A percentile compares a stretch with the other conserved stretches of the same genome.
These are phyloP conservation scores for Clarireedia homoeocarpa DNA, from an alignment of 2,329 filamentous ascomycete genomes.

Conservation along the genomic window DNA sequence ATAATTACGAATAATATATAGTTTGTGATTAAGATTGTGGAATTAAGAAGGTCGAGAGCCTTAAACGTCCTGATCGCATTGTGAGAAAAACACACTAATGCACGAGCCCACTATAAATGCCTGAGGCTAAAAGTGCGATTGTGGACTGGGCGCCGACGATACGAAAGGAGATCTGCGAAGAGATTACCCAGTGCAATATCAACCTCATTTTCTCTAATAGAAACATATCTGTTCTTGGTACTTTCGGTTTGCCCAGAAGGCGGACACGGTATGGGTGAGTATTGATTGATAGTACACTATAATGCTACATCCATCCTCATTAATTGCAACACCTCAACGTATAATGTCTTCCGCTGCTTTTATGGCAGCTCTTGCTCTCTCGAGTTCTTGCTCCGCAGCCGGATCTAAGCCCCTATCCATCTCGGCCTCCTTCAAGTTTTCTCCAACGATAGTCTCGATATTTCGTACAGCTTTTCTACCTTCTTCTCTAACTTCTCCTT, in stretches of 20 bases:
- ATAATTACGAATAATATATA: not conserved
- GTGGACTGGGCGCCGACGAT: too few relatives aligned
- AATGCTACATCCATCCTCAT: conserved; percentile 7
- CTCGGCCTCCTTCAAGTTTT: conserved; percentile 5
- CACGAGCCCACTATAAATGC: not conserved
- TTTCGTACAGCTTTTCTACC: conserved; percentile 54
- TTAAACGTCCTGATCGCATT: not conserved
- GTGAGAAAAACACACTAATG: not conserved
- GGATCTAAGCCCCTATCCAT: conserved; percentile 2
- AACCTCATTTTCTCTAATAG: too few relatives aligned
- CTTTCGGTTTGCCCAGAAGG: too few relatives aligned
- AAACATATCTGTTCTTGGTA: too few relatives aligned
- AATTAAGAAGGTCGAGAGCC: not conserved
- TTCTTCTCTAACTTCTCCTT: conserved; percentile 59
- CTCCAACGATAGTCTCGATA: conserved; percentile 44
- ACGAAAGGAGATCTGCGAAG: too few relatives aligned
- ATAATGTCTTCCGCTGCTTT: conserved; percentile 5
- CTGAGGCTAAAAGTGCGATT: not conserved
- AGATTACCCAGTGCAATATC: too few relatives aligned
- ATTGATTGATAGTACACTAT: conserved; percentile 8
- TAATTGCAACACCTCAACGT: conserved; percentile 1
- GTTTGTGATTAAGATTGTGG: not conserved
- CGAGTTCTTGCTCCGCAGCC: not conserved
- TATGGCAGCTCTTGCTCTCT: conserved; percentile 1
- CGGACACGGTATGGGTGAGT: not conserved